A percentile compares a stretch with the other conserved stretches of the same genome.
phyloP scores from a whole-genome alignment of 1,284 basidiomycete species.

The Cystobasidiaceae sp. region DNA sequence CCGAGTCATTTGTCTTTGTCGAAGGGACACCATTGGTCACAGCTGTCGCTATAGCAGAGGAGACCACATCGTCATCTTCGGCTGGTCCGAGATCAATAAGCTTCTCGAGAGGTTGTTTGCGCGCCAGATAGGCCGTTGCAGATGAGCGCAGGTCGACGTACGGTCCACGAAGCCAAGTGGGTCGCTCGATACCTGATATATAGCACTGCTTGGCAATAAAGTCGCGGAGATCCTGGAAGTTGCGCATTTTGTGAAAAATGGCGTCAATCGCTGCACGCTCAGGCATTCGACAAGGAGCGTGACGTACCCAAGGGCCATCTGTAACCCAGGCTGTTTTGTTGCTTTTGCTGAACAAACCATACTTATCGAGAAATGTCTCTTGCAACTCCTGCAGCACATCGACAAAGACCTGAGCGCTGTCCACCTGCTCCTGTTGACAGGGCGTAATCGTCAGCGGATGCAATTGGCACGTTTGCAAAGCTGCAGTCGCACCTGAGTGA shows the following conservation, averaged over 20 bases:
- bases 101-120: slow-evolving; percentile 4
- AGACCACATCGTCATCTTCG: no score
- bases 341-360: slow-evolving; percentile 47
- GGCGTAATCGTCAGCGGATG: no score
- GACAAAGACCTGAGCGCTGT: slow-evolving; percentile 69
- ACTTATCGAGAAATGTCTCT: slow-evolving; percentile 57
- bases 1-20: background rate
- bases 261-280: slow-evolving; percentile 51
- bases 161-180: slow-evolving; percentile 45
- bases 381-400: slow-evolving; percentile 62
- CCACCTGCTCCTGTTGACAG: slow-evolving; percentile 74
- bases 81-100: no score
- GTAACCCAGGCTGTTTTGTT: slow-evolving; percentile 52
- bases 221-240: slow-evolving; percentile 62
- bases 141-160: slow-evolving; percentile 41
- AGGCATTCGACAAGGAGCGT: background rate
- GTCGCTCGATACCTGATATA: slow-evolving; percentile 62
- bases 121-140: slow-evolving; percentile 33
- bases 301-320: slow-evolving; percentile 51
- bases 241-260: no score
- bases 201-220: slow-evolving; percentile 71
- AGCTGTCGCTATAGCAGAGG: no score
- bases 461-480: background rate
- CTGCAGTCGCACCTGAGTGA: slow-evolving; percentile 82
- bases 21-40: no score